phyloP scores from a whole-genome alignment of 1,139 yeast genomes.

The Pichiaceae sp. region DNA sequence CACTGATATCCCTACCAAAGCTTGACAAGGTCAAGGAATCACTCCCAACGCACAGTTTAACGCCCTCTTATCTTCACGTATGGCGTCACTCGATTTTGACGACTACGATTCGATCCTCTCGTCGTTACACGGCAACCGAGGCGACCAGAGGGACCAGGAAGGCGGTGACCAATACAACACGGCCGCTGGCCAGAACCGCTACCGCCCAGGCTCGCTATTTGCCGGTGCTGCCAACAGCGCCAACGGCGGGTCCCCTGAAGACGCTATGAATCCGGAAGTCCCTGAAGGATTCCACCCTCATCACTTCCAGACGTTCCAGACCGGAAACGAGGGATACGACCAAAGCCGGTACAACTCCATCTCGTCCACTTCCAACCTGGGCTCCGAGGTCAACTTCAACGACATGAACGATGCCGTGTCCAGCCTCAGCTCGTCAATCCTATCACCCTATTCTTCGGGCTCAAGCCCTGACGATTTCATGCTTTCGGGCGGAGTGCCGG shows the following conservation, averaged over 20 bases:
- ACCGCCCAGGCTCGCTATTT: background rate
- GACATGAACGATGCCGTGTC: conserved; percentile 23
- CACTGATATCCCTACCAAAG: too few species aligned
- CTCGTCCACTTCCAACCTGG: conserved; percentile 13
- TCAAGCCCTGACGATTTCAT: conserved; percentile 26
- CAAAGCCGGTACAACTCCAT: conserved; percentile 12
- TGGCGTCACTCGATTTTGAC: conserved; percentile 19
- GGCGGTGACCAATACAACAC: background rate
- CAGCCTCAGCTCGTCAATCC: conserved; percentile 18
- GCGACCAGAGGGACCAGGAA: background rate
- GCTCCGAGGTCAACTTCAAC: conserved; percentile 20
- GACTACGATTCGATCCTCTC: conserved; percentile 20
- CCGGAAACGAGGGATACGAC: background rate
- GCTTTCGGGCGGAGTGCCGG: conserved; percentile 6
- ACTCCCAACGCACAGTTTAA: too few species aligned
- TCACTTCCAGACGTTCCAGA: conserved; percentile 2
- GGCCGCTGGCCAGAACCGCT: background rate
- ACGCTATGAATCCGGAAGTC: background rate
- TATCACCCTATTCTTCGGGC: conserved; percentile 25
- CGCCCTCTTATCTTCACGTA: too few species aligned
- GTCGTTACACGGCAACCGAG: conserved; percentile 10
- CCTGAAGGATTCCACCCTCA: conserved; percentile 15
- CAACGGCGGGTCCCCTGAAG: background rate
- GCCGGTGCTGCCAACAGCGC: background rate
- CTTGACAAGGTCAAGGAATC: too few species aligned